Evolutionary conservation across 2,329 filamentous ascomycete genomes (phyloP).

Genomic region (Endothia cerciana): DNA sequence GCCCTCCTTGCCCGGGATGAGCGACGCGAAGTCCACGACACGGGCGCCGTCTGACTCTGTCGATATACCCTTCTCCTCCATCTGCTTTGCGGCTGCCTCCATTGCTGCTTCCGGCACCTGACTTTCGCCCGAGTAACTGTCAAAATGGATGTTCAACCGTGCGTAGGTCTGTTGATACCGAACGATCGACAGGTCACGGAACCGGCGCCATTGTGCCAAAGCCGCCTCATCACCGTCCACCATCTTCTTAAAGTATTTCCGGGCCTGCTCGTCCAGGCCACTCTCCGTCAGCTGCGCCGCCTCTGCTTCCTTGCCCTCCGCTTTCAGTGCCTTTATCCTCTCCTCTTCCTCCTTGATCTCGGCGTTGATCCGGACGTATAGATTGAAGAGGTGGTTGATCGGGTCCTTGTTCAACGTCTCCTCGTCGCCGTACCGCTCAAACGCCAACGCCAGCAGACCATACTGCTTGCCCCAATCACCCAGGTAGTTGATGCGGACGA

Average conservation of each 20-base stretch:
- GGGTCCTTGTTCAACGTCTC: constrained; percentile 72
- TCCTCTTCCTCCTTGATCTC: constrained; percentile 71
- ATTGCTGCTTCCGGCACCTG: constrained; percentile 71
- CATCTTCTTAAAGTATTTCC: constrained; percentile 73
- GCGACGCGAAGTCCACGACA: constrained; percentile 73
- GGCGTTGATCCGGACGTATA: constrained; percentile 78
- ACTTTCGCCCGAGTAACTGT: constrained; percentile 76
- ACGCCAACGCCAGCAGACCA: constrained; percentile 73
- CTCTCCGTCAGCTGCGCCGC: constrained; percentile 50
- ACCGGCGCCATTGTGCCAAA: constrained; percentile 65
- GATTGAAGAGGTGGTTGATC: constrained; percentile 80
- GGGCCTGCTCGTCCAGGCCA: constrained; percentile 73
- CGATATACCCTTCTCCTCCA: constrained; percentile 67
- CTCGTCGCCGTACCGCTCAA: constrained; percentile 75
- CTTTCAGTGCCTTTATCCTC: constrained; percentile 60
- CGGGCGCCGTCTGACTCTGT: constrained; percentile 74
- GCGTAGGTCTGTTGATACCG: constrained; percentile 71
- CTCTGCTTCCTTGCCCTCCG: constrained; percentile 54
- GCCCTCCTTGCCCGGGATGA: constrained; percentile 66
- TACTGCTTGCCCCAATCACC: constrained; percentile 85
- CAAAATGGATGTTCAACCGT: constrained; percentile 71
- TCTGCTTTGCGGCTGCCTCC: constrained; percentile 62
- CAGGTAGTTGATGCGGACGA: constrained; percentile 75
- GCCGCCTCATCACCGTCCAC: constrained; percentile 67
- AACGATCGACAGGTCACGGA: constrained; percentile 69